Evolutionary conservation across 2,329 filamentous ascomycete species (phyloP).

Genomic region (Beauveria caledonica): DNA sequence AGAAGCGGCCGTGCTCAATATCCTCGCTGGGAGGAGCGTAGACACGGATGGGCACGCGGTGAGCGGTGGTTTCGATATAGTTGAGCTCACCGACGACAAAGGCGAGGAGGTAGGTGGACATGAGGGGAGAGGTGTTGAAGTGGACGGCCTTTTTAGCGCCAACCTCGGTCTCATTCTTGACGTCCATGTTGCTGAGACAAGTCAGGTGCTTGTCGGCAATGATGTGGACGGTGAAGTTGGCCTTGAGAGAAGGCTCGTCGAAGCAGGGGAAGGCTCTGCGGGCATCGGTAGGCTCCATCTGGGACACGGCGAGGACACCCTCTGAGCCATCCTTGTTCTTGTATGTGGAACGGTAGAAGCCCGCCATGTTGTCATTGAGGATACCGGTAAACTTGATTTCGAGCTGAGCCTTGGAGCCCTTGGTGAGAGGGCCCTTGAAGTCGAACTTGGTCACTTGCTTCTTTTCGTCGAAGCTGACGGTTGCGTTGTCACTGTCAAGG

Average conservation of each 20-base stretch:
- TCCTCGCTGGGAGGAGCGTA: slow-evolving; percentile 86
- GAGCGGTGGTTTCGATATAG: slow-evolving; percentile 83
- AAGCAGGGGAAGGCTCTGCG: slow-evolving; percentile 92
- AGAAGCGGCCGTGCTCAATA: slow-evolving; percentile 86
- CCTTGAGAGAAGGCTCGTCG: slow-evolving; percentile 90
- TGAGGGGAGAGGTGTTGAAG: slow-evolving; percentile 85
- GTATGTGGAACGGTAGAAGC: slow-evolving; percentile 94
- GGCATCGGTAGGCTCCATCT: slow-evolving; percentile 96
- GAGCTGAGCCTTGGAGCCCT: slow-evolving; percentile 65
- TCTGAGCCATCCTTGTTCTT: slow-evolving; percentile 71
- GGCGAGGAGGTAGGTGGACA: slow-evolving; percentile 93
- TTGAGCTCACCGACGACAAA: slow-evolving; percentile 94
- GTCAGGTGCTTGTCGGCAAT: slow-evolving; percentile 86
- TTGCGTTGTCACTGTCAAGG: slow-evolving; percentile 31
- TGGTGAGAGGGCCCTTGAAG: slow-evolving; percentile 64
- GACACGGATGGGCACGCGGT: slow-evolving; percentile 88
- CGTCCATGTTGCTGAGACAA: slow-evolving; percentile 95
- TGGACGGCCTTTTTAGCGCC: slow-evolving; percentile 72
- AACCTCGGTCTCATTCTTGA: slow-evolving; percentile 68
- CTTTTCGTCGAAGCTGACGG: slow-evolving; percentile 66
- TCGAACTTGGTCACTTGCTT: slow-evolving; percentile 75
- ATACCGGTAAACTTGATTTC: slow-evolving; percentile 59
- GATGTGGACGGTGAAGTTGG: slow-evolving; percentile 83
- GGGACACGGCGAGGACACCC: slow-evolving; percentile 78
- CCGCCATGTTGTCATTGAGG: slow-evolving; percentile 92